phyloP scores from a whole-genome alignment of 202 grass and related monocot genomes.

The Carex arenaria region DNA sequence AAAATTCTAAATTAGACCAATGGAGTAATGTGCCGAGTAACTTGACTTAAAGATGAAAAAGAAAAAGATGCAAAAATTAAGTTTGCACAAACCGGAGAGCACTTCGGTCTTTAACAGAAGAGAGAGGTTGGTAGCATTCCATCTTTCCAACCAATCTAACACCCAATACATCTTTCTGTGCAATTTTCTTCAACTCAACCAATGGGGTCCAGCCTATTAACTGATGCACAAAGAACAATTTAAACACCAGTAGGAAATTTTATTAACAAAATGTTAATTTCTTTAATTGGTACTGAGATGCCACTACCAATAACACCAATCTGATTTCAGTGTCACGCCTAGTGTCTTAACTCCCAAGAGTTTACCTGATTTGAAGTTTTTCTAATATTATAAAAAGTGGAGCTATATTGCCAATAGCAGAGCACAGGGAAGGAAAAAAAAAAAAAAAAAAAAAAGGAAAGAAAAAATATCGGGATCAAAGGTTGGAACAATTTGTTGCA shows the following conservation, averaged over 20 bases:
- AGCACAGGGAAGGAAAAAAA: too few relatives aligned
- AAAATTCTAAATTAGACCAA: neutral
- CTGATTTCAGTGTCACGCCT: neutral
- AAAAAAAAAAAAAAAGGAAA: neutral
- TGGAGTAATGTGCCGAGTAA: neutral
- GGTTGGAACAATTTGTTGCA: neutral
- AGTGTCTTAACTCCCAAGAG: neutral
- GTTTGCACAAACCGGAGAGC: conserved; percentile 33
- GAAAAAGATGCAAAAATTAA: neutral
- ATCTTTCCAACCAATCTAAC: conserved; percentile 55
- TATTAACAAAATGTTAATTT: neutral
- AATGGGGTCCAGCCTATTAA: conserved; percentile 68
- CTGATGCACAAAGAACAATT: conserved; percentile 23
- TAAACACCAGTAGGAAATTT: neutral
- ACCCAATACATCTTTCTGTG: conserved; percentile 34
- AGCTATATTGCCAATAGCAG: too few relatives aligned
- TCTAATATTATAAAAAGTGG: too few relatives aligned
- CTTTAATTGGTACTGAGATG: neutral
- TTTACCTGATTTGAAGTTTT: too few relatives aligned
- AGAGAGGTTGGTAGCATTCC: conserved; percentile 60
- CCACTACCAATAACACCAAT: neutral
- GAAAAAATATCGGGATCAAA: neutral
- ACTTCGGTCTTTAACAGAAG: conserved; percentile 52
- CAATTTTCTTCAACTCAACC: conserved; percentile 51
- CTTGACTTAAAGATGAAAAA: neutral